phyloP scores from a whole-genome alignment of 176 grass and related monocot species.

The Poa annua region DNA sequence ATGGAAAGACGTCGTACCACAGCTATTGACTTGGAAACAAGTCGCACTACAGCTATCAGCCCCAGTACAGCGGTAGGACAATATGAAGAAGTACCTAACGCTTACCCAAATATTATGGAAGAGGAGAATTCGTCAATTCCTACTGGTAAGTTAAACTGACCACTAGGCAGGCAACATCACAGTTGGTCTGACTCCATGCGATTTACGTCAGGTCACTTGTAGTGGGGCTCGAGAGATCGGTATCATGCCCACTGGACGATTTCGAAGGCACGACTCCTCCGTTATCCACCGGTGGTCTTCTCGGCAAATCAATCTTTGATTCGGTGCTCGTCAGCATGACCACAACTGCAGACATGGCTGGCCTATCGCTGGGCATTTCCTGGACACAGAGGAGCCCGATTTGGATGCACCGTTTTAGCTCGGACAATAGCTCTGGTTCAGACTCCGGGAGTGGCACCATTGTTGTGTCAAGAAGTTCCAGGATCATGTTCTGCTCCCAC shows the following conservation, averaged over 20 bases:
- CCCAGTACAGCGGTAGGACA: neutral
- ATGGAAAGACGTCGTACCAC: too few relatives aligned
- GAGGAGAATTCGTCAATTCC: neutral
- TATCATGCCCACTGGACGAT: neutral
- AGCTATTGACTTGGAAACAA: too few relatives aligned
- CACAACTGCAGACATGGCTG: constrained; percentile 38
- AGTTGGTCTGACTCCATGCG: neutral
- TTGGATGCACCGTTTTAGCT: constrained; percentile 51
- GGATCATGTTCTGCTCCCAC: constrained; percentile 30
- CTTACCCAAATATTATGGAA: neutral
- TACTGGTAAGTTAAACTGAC: neutral
- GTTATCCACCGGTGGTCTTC: neutral
- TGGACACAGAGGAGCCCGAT: constrained; percentile 59
- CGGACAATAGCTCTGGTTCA: neutral
- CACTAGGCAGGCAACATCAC: neutral
- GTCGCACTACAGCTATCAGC: too few relatives aligned
- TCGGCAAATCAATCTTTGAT: constrained; percentile 14
- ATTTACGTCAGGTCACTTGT: constrained; percentile 20
- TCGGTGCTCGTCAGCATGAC: constrained; percentile 39
- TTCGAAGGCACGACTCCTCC: neutral
- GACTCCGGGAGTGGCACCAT: neutral
- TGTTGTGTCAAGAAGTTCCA: constrained; percentile 34
- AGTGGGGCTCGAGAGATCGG: neutral
- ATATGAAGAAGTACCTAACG: neutral
- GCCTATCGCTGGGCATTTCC: constrained; percentile 38